Conservation (phyloP, 129 eudicot species). For the Chrysanthemum seticuspe region DNA sequence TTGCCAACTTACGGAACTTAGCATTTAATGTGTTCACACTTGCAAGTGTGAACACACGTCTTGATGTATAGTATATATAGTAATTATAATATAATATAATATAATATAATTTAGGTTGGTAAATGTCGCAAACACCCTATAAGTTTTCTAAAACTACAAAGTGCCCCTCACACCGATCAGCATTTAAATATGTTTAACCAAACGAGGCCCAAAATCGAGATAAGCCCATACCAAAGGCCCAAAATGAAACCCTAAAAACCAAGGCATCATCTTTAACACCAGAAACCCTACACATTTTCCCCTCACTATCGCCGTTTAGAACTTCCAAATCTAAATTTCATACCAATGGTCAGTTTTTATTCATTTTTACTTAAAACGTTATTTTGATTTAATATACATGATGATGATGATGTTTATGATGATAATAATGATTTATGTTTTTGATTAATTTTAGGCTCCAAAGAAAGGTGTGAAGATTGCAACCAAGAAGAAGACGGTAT, state of each 20-base stretch:
- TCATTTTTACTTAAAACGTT: too few species aligned
- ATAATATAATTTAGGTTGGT: too few species aligned
- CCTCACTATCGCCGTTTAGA: slow-evolving; percentile 31
- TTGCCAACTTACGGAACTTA: too few species aligned
- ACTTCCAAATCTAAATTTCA: slow-evolving; percentile 10
- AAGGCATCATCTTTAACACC: slow-evolving; percentile 5
- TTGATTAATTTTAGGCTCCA: slow-evolving; percentile 30
- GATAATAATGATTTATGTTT: background rate
- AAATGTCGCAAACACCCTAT: too few species aligned
- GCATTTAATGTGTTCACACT: too few species aligned
- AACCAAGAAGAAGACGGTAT: slow-evolving; percentile 43
- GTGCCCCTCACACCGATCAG: too few species aligned
- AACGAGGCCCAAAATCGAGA: background rate
- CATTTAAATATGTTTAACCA: background rate
- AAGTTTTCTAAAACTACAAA: too few species aligned
- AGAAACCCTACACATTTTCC: slow-evolving; percentile 9
- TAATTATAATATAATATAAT: too few species aligned
- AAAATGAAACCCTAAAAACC: slow-evolving; percentile 22
- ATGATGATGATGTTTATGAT: background rate
- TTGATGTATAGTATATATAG: too few species aligned
- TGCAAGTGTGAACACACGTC: too few species aligned
- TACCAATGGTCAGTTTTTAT: slow-evolving; percentile 22
- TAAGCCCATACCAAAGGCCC: slow-evolving; percentile 11
- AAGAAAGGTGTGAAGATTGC: slow-evolving; percentile 39
- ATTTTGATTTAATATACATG: too few species aligned